Evolutionary conservation across 179 eudicot species (phyloP), one percentile per base, ranked within the genome.

Genomic region (Silene coronaria): DNA sequence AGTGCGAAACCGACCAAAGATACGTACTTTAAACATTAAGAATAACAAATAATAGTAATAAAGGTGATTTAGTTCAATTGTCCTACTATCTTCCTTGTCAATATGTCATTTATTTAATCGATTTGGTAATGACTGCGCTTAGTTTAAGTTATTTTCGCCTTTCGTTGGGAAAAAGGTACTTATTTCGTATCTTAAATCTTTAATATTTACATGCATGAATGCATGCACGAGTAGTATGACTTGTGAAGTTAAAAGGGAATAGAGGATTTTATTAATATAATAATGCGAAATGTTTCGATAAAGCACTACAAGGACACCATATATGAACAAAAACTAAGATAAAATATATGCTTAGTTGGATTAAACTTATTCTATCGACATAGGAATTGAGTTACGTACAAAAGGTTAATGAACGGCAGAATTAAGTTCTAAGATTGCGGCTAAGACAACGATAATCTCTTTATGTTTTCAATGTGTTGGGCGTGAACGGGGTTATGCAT

Each of bases 1-100:
- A 27, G 71, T 63, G 76, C n/a, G 73, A 62, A 65, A 51, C 10
- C 34, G 75, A 66, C 73, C 58, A 55, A 72, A 17, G 9, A 65
- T 72, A 72, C 76, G 67, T 72, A 72, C 68, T 26, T 21, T 0
- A 32, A 66, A 67, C n/a, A 67, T 67, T 4, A 71, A 45, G n/a
- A 42, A 27, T 7, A 11, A 32, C 6, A 6, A 71, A 45, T 5
- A 42, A 27, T 7, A 11, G 22, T 11, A 6, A 19, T 61, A 71
- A 13, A 51, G 12, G 64, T 9, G 10, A 48, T 46, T 36, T 27
- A 71, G 23, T 62, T 27, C 71, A 48, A 61, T 71, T 71, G 53
- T 71, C 30, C 71, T 46, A 4, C 17, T 36, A 4, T 38, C 16
- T 42, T 22, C 21, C 0, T 42, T n/a, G 68, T 69, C 55, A 12